These are phyloP conservation scores for Dimargaris cristalligena DNA, from an alignment of 192 early-diverging fungal species.

Conservation along the genomic window DNA sequence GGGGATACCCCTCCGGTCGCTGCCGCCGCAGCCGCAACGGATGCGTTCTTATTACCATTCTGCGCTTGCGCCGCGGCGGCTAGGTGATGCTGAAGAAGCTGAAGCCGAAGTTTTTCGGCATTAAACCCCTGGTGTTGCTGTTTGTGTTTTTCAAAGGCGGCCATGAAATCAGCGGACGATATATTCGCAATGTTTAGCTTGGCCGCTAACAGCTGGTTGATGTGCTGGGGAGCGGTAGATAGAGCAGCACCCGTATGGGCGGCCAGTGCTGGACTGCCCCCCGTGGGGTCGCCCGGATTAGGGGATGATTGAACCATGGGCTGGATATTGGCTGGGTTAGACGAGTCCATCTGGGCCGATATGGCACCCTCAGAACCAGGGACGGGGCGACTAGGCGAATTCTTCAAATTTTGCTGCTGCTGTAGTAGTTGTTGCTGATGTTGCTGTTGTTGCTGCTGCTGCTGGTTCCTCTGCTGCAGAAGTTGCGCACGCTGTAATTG, in stretches of 20 bases:
- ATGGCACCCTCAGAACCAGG: no score
- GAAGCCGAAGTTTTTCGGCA: not conserved
- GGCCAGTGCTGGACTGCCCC: not conserved
- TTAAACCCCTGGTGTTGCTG: conserved; percentile 4
- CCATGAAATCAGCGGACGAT: conserved; percentile 1
- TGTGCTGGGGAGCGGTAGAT: not conserved
- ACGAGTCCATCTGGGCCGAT: not conserved
- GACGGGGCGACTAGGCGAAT: not conserved
- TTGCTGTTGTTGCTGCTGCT: not conserved
- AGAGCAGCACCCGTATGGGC: no score
- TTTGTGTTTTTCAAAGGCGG: not conserved
- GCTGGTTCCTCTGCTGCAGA: conserved; percentile 3
- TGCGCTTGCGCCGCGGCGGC: not conserved
- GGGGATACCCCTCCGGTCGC: not conserved
- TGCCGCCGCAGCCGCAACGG: no score
- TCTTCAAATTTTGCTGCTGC: not conserved
- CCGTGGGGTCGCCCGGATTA: not conserved
- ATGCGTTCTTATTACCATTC: not conserved
- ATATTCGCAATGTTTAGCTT: not conserved
- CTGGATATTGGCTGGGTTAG: not conserved
- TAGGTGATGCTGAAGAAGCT: conserved; percentile 3
- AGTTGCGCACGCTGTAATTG: conserved; percentile 10
- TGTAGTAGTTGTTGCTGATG: not conserved
- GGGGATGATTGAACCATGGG: not conserved
- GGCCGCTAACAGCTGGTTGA: not conserved